Evolutionary conservation across 75 land plant genomes (phyloP), one percentile per base, ranked within the genome.

Genomic region (Adiantum capillusveneris): DNA sequence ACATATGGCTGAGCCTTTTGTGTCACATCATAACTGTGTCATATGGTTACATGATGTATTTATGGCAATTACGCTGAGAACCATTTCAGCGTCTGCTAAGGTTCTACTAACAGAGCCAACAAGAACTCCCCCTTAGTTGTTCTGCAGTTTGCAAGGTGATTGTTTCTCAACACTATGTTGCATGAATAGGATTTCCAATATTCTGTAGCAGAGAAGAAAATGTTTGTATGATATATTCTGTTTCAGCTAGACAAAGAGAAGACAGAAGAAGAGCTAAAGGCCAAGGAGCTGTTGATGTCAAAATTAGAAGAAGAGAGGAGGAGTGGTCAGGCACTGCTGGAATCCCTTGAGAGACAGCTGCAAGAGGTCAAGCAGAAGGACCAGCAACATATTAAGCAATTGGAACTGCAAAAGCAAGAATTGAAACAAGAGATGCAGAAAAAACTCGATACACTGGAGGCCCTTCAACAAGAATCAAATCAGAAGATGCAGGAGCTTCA

Each of bases 401-500:
- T 84, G 37, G 83, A 87, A 65, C 26, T 37, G 18, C 58, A 78
- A 16, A 57, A 71, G 16, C 61, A 59, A 28, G 74, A 77, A 51
- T 56, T 75, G 29, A 71, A 66, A 72, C n/a, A 25, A 27, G 64
- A 67, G 21, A 46, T 75, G 30, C 70, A 65, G 34, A 63, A 73
- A 62, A 79, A 72, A 53, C n/a, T 82, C 18, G 60, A 58, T 56
- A 76, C 75, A 48, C 65, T 75, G 50, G 87, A 86, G 41, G 31
- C 41, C 22, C 75, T 74, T 44, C 63, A 84, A 24, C 29, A 16
- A 19, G 78, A 80, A 16, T 84, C 97, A 26, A 71, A 59, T 31
- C 73, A 66, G 67, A 75, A 72, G 26, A 62, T 71, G 12, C 50
- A 69, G 59, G 92, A 87, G 41, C 73, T 78, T n/a, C 84, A 87